Base-by-base conservation (phyloP, 2,329 filamentous ascomycete species). In the Colletotrichum magnum region DNA sequence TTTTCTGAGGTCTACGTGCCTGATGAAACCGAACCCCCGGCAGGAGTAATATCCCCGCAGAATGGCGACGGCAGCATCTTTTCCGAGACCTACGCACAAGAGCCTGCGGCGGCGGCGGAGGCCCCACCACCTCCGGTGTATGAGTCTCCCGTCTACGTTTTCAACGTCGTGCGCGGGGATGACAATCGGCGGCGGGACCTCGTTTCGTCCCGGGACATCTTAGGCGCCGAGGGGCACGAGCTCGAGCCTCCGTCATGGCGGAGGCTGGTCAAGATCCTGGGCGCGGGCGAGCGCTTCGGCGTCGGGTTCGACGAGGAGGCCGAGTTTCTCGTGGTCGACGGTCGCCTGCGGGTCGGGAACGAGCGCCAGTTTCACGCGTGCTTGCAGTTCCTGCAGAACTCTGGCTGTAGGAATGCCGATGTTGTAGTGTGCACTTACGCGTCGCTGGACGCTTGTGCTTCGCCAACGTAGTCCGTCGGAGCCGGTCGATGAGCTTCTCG, bases 151-250 rank as follows among this genome's bases (percentile, higher is more conserved):
- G 28, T 9, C 7, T 32, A 9, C 28, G 36, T 45, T 7, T 57
- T 57, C 36, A 57, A 57, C 26, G 6, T 57, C 28, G 36, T 57
- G 15, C 39, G 39, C 5, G 39, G 39, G n/a, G 39, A 57, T 7
- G 15, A 57, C 16, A 26, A 2, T 13, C 13, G 26, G 6, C 45
- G 54, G 26, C 6, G 39, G 18, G 39, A 57, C 18, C 12, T 47
- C 45, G 36, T 57, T 2, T 57, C 39, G 4, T 26, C 39, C 15
- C 10, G 28, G 18, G 36, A 57, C 36, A 57, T 57, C 13, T 7
- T n/a, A 4, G 32, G n/a, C 28, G 6, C 39, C 7, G n/a, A 10
- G 9, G 10, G 28, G 13, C 6, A 45, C 6, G 28, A 32, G 28
- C 28, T 9, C 28, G 28, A 9, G 28, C 28, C 28, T 39, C 39